A percentile compares a stretch with the other conserved stretches of the same genome.
Evolutionary conservation across 176 grass and related monocot genomes (phyloP).

Genomic region (Poa annua): DNA sequence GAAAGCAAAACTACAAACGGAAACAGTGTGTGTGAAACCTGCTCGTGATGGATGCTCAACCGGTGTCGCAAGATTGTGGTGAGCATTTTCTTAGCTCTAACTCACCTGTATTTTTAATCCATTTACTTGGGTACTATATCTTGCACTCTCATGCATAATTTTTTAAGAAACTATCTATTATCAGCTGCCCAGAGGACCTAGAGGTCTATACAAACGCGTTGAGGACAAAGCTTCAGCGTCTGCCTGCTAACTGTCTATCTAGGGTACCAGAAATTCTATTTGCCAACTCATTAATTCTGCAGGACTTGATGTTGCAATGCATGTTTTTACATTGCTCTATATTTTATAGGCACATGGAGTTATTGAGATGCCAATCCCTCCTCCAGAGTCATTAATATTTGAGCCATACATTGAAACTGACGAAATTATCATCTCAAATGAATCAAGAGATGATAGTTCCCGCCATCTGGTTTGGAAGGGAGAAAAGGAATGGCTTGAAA

Average conservation of each 20-base stretch:
- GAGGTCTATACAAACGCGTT: slow-evolving; percentile 75
- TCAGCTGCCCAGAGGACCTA: slow-evolving; percentile 69
- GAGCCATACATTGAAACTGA: slow-evolving; percentile 95
- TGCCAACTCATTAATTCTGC: not conserved
- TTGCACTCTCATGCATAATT: not conserved
- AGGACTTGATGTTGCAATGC: not conserved
- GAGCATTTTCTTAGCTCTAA: slow-evolving; percentile 36
- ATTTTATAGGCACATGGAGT: slow-evolving; percentile 77
- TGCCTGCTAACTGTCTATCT: slow-evolving; percentile 89
- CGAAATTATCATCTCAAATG: slow-evolving; percentile 79
- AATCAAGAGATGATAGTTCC: slow-evolving; percentile 48
- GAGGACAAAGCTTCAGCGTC: slow-evolving; percentile 52
- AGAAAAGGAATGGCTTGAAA: slow-evolving; percentile 80
- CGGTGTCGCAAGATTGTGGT: slow-evolving; percentile 96
- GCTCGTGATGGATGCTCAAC: slow-evolving; percentile 94
- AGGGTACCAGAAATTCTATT: slow-evolving; percentile 55
- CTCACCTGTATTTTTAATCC: not conserved
- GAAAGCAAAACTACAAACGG: slow-evolving; percentile 55
- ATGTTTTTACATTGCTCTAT: slow-evolving; percentile 47
- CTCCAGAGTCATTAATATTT: slow-evolving; percentile 75
- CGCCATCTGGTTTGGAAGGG: slow-evolving; percentile 72
- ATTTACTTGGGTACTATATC: not conserved
- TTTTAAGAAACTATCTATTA: slow-evolving; percentile 39
- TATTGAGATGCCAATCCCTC: slow-evolving; percentile 89
- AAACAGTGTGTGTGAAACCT: slow-evolving; percentile 93